Base-by-base conservation (phyloP, 345 rosid genomes). In the Populus simonii region DNA sequence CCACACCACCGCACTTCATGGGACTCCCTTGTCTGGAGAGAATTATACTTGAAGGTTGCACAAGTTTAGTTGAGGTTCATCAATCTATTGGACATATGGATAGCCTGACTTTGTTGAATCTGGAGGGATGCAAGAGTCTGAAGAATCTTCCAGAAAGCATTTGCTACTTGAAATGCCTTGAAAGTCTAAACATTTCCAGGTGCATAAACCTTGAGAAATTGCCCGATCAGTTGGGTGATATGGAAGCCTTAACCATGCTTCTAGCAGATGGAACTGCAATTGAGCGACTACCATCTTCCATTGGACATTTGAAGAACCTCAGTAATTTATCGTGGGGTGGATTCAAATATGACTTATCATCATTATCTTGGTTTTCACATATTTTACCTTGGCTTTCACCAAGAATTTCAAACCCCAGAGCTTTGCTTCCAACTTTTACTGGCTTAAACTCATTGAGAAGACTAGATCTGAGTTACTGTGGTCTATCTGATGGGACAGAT, bases 11-110 rank as follows among this genome's bases (percentile, higher is more conserved):
- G 1, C 41, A 70, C 33, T 70, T 70, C 55, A 12, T 20, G 1
- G 73, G 57, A 23, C 55, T 70, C 18, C 49, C 31, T 43, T 39
- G 36, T 43, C 12, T 70, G 20, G 55, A 70, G 53, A 39, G 10
- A 43, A 7, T 70, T 13, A 8, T 41, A 39, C 55, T 70, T 70
- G 55, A 3, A 22, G 31, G 55, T 41, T 70, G 73, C 73, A 22
- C 31, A 12, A 70, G 55, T 70, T 70, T 70, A 43, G 35, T n/a
- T 20, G 57, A 70, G 33, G 73, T 70, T n/a, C 73, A 70, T 8
- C 18, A 41, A 43, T 70, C 73, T 12, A 33, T 4, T 33, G 36
- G 36, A 33, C 20, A 49, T 20, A 5, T 51, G 17, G 25, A 7
- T 11, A 53, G 9, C 29, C 45, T 55, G 31, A 43, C 53, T 72